Conservation (phyloP, 2,329 filamentous ascomycete genomes). For the Cladophialophora immunda region DNA sequence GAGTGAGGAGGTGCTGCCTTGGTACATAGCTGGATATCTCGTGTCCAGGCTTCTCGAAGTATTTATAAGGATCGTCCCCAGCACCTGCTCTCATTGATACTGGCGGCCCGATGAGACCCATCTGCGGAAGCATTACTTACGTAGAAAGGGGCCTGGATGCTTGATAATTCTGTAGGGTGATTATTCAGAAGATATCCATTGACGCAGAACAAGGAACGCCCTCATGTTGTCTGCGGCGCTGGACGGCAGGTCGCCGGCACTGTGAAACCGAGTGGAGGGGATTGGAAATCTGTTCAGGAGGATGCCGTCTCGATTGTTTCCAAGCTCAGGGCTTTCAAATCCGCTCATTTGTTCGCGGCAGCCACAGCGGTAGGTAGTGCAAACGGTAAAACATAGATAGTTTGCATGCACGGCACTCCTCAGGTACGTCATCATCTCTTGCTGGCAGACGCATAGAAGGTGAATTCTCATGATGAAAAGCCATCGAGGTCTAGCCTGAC, state of each 20-base stretch:
- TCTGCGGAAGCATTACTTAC: slow-evolving; percentile 40
- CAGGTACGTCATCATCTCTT: background rate
- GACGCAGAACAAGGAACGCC: background rate
- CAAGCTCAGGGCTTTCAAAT: background rate
- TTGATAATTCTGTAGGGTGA: background rate
- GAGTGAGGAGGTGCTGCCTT: background rate
- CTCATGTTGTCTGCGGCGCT: background rate
- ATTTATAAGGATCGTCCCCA: background rate
- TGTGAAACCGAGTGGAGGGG: background rate
- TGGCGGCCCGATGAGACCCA: background rate
- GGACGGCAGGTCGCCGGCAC: background rate
- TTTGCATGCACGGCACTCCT: background rate
- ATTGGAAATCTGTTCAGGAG: background rate
- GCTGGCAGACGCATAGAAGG: background rate
- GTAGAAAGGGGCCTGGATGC: background rate
- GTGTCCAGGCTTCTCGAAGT: background rate
- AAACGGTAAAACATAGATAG: background rate
- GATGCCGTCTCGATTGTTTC: background rate
- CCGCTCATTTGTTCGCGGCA: background rate
- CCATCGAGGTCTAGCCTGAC: background rate
- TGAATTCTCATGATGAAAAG: background rate
- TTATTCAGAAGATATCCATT: slow-evolving; percentile 3
- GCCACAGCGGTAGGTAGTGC: background rate
- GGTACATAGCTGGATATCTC: background rate
- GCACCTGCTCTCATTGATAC: background rate